phyloP scores from a whole-genome alignment of 768 basidiomycete species.

The Pisolithus microcarpus region DNA sequence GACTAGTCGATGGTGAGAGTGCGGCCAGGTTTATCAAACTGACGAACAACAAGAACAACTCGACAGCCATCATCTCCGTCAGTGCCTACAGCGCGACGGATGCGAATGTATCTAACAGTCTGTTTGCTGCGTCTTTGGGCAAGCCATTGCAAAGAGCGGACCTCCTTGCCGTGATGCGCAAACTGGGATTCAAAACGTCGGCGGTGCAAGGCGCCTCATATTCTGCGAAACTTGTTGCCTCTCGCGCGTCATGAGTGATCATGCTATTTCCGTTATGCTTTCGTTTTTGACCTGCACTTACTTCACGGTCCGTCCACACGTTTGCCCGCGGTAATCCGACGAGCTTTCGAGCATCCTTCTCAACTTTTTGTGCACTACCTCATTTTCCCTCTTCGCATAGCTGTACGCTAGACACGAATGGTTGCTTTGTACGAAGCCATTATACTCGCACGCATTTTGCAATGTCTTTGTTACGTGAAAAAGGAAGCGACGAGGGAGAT shows the following conservation, averaged over 20 bases:
- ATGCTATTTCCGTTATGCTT: constrained; percentile 17
- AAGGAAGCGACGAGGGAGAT: too few species aligned
- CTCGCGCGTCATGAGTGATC: constrained; percentile 21
- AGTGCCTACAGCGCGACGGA: constrained; percentile 80
- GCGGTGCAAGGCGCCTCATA: constrained; percentile 53
- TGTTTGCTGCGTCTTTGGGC: constrained; percentile 75
- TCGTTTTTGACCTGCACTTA: constrained; percentile 8
- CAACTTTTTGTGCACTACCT: too few species aligned
- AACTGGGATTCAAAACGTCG: constrained; percentile 86
- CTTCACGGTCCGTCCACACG: too few species aligned
- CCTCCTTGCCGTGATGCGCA: constrained; percentile 71
- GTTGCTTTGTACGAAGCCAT: constrained; percentile 9
- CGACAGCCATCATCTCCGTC: constrained; percentile 87
- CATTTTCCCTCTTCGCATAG: constrained; percentile 9
- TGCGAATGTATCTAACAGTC: constrained; percentile 51
- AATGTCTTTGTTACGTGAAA: neutral
- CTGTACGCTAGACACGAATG: constrained; percentile 3
- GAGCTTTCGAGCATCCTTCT: too few species aligned
- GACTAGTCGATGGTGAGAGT: constrained; percentile 84
- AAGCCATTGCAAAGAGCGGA: constrained; percentile 90
- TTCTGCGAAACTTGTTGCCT: constrained; percentile 46
- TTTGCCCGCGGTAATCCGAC: too few species aligned
- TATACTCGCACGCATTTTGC: neutral
- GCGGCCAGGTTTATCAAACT: constrained; percentile 97
- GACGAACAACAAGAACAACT: constrained; percentile 91